Evolutionary conservation across 257 asterid species (phyloP).

Genomic region (Misopates orontium): DNA sequence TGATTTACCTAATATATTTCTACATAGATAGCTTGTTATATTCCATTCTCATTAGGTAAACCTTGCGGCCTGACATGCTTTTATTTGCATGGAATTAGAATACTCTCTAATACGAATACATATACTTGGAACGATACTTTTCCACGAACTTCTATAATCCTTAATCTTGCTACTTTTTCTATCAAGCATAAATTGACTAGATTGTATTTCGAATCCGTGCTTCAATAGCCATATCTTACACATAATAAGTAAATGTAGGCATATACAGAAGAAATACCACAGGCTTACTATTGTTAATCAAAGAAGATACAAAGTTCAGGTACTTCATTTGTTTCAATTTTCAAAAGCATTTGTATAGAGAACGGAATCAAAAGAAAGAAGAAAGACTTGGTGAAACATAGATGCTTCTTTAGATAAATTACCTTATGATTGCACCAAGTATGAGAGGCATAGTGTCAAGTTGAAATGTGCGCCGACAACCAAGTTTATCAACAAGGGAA

Average conservation of each 20-base stretch:
- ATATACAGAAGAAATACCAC: background rate
- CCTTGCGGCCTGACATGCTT: background rate
- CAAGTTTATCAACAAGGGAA: constrained; percentile 71
- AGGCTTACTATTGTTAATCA: background rate
- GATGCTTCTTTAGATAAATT: constrained; percentile 12
- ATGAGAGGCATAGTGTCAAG: constrained; percentile 75
- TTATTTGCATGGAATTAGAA: constrained; percentile 3
- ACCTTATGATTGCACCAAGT: constrained; percentile 80
- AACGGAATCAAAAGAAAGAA: background rate
- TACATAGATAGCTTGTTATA: background rate
- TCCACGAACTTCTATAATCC: background rate
- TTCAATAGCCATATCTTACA: background rate
- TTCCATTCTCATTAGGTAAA: background rate
- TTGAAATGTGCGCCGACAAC: constrained; percentile 79
- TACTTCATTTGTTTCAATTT: background rate
- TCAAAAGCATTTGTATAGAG: background rate
- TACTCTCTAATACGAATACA: background rate
- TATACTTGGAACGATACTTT: background rate
- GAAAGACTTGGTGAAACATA: background rate
- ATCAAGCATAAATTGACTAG: background rate
- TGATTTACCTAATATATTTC: too few species aligned
- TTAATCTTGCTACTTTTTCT: constrained; percentile 3
- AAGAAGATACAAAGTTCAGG: background rate
- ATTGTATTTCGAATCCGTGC: background rate
- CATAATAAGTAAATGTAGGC: background rate